Base-by-base conservation (phyloP, 768 basidiomycete genomes). In the Hydnum rufescens region DNA sequence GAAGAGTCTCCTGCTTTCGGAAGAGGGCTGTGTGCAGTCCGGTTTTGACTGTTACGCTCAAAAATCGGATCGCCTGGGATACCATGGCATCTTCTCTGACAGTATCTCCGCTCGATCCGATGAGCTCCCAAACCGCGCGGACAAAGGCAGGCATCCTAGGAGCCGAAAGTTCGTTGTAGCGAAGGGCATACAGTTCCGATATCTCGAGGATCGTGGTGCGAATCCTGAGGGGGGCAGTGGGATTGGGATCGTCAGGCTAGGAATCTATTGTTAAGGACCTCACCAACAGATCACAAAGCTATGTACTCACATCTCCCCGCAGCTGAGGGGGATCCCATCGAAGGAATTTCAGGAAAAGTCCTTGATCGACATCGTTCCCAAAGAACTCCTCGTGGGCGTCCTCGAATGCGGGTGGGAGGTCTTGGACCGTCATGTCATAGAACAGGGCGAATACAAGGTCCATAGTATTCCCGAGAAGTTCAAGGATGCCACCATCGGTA, bases 341-440 rank as follows among this genome's bases (percentile, higher is more conserved):
- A 56, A 97, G 66, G 59, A 95, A 85, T 53, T 73, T 74, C 54
- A 87, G 76, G 62, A 96, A 82, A 69, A 77, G 78, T 6, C 67
- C 68, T 13, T 55, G 52, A 19, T 54, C 43, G 5, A 34, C 31
- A 64, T 67, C 0, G 67, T 67, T 1, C 3, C 72, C 78, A 64
- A 96, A 95, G 64, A 93, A 95, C 55, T 82, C 75, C 19, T 73
- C 68, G 54, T 90, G 77, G 26, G 77, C 70, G 60, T 97, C 95
- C 63, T 99, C 95, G 59, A 99, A 80, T 57, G 79, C 82, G 13
- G 89, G 88, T 3, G 92, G 95, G 18, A 97, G 71, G 66, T 99
- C 95, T 57, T 97, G 93, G 58, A 84, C 85, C 2, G 83, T 89
- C 57, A 99, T 76, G 64, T 97, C 95, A 60, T 90, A 82, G 68